Evolutionary conservation across 768 basidiomycete genomes (phyloP).

Genomic region (Mycena crocata): DNA sequence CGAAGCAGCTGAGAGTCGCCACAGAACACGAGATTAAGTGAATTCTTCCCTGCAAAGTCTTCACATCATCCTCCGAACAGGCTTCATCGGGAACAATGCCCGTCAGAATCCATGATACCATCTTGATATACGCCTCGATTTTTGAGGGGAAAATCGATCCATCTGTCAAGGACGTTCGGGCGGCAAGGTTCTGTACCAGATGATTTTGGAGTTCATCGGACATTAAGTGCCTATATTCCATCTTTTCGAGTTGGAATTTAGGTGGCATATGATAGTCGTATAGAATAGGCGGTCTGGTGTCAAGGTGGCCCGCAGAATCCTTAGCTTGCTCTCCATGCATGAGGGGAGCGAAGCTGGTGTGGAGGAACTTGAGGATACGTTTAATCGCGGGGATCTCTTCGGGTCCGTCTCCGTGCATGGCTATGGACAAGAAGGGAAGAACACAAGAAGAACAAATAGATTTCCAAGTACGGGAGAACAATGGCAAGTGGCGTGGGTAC

Average conservation of each 20-base stretch:
- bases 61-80: neutral
- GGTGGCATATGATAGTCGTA: too few relatives aligned
- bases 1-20: conserved; percentile 17
- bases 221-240: too few relatives aligned
- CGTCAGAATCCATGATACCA: neutral
- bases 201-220: neutral
- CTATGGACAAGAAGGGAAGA: neutral
- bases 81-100: neutral
- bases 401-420: neutral
- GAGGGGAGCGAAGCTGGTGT: too few relatives aligned
- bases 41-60: neutral
- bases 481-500: neutral
- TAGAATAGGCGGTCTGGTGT: too few relatives aligned
- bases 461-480: neutral
- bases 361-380: neutral
- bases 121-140: too few relatives aligned
- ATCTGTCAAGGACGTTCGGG: too few relatives aligned
- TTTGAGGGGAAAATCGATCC: too few relatives aligned
- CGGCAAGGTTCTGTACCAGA: neutral
- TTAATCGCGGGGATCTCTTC: neutral
- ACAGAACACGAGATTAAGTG: neutral
- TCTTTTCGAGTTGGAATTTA: too few relatives aligned
- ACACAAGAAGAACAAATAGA: neutral
- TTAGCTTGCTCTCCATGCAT: too few relatives aligned
- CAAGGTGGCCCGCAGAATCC: too few relatives aligned